Base-by-base conservation (phyloP, 768 basidiomycete genomes). In the Gautieria morchelliformis region DNA sequence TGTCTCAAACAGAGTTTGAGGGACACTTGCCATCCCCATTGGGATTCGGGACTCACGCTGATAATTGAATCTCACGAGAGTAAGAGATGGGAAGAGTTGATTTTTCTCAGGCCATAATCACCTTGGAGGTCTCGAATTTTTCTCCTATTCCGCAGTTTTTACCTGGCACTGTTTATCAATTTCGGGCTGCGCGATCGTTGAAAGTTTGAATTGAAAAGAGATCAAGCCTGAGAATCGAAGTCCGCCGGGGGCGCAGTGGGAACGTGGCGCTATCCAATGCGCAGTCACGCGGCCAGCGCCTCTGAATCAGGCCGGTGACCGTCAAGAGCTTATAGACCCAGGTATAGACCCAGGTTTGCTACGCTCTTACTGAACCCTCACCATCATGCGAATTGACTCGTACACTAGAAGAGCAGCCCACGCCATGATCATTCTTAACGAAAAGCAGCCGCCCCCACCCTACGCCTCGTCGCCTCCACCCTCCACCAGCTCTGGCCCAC, bases 381-480 rank as follows among this genome's bases (percentile, higher is more conserved):
- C 32, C 35, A 46, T 33, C 20, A 57, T 49, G 47, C 22, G 22
- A 30, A 22, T 39, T 39, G 32, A 57, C 47, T 11, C 30, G 30
- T 48, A 27, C 20, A 17, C 30, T 22, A 57, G 44, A 47, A 35
- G 35, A 57, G 46, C 30, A 57, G 46, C 30, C 10, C 46, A 46
- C 14, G 56, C 33, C 56, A 57, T 57, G 56, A 57, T 57, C 30
- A 57, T 57, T 10, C 47, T 57, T 4, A 57, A 57, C 56, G 56
- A 57, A 50, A 57, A 57, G 37, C 46, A 57, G 19, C 56, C 56
- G 0, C 56, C 56, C 17, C 56, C 56, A n/a, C 56, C 56, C 17
- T 52, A 52, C 35, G 51, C 35, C 17, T 37, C 33, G 19, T 52
- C 51, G 6, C 33, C 51, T 5, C 5, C 51, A 27, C 19, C 4